Conservation (phyloP, 1,139 yeast species). For the Taphrina wiesneri region DNA sequence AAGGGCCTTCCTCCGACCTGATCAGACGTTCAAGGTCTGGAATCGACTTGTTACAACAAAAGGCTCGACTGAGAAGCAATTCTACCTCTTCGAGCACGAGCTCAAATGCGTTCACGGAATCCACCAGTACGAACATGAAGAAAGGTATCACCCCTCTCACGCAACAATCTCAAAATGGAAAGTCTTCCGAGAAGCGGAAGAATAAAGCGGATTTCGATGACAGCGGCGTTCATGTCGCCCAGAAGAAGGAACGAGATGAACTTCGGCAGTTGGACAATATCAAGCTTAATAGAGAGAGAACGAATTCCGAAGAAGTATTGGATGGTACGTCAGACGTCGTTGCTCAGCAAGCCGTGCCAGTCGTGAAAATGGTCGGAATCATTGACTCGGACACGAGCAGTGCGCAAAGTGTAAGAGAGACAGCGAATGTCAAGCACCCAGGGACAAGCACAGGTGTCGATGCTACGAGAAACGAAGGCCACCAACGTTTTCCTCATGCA, state of each 20-base stretch:
- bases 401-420: no score
- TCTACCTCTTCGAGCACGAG: background rate
- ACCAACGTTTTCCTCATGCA: background rate
- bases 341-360: background rate
- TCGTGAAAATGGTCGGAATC: background rate
- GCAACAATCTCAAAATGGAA: background rate
- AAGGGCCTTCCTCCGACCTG: slow-evolving; percentile 10
- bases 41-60: slow-evolving; percentile 7
- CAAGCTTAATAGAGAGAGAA: background rate
- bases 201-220: background rate
- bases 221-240: no score
- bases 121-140: background rate
- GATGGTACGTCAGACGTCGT: background rate
- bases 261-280: background rate
- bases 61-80: slow-evolving; percentile 20
- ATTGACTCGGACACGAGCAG: no score
- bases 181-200: background rate
- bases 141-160: background rate
- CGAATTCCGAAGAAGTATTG: background rate
- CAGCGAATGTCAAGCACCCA: background rate
- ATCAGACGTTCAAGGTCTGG: slow-evolving; percentile 8
- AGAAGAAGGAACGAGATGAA: background rate
- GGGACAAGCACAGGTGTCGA: background rate
- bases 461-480: background rate
- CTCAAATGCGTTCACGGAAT: background rate